Base-by-base conservation (phyloP, 2,329 filamentous ascomycete species). In the Blastomyces parvus region DNA sequence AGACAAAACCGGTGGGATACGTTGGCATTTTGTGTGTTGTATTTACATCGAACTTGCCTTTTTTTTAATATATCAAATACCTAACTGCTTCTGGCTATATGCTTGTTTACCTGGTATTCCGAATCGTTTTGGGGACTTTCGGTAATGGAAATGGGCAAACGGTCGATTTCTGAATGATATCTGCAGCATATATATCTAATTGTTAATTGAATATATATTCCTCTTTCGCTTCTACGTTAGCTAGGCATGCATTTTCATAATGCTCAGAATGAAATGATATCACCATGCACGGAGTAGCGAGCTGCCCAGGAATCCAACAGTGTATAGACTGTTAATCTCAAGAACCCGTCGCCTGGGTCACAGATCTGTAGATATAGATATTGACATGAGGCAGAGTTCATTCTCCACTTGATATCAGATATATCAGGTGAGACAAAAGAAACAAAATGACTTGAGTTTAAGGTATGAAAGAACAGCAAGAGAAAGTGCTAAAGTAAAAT, bases 31-130 rank as follows among this genome's bases (percentile, higher is more conserved):
- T 60, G 25, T 33, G 7, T 46, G 27, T 50, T 46, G n/a, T 46
- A 46, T 46, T 60, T 46, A 46, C 42, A 2, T 60, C 14, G 33
- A 36, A n/a, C 42, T 27, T 33, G 2, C 17, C 33, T 46, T 36
- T 44, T 46, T n/a, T n/a, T n/a, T n/a, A n/a, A n/a, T 50, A 60
- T 46, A 60, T 60, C 13, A 38, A 33, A 60, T 46, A 25, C 55
- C 55, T 58, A 40, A 52, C 9, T 42, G 36, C 55, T 58, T 11
- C 55, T 58, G 1, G 1, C 36, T 42, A 25, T 36, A 58, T 27
- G 9, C 7, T 27, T 58, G 19, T 42, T 25, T 57, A 33, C 40
- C 33, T 40, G 36, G 19, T 57, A 22, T n/a, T 57, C 0, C n/a
- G 30, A 25, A 30, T 30, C 9, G 52, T n/a, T 52, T 55, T 55